These are phyloP conservation scores for Pestalotiopsis sp. DNA, from an alignment of 2,329 filamentous ascomycete species.

Conservation along the genomic window DNA sequence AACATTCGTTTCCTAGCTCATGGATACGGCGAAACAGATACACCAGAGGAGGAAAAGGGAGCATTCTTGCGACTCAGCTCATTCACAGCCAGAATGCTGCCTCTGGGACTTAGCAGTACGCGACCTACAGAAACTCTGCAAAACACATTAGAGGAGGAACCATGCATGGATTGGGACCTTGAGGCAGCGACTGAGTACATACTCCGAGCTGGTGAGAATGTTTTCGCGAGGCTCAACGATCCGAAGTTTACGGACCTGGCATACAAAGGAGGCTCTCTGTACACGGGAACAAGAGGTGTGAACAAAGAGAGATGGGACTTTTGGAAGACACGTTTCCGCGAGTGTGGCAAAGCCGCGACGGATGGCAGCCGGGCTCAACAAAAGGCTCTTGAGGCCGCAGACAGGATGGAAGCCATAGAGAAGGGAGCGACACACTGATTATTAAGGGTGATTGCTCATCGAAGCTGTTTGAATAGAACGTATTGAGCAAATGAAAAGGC, in stretches of 20 bases:
- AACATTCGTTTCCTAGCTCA: too few relatives aligned
- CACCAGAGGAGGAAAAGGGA: too few relatives aligned
- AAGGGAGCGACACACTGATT: neutral
- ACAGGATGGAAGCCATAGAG: neutral
- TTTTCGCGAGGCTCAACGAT: neutral
- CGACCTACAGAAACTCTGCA: neutral
- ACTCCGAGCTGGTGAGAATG: neutral
- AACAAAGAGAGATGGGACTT: neutral
- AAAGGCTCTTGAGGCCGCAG: neutral
- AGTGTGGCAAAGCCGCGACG: neutral
- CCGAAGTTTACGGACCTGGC: neutral
- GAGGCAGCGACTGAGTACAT: neutral
- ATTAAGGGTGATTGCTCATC: neutral
- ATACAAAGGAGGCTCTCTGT: neutral
- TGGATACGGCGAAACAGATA: too few relatives aligned
- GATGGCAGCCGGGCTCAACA: neutral
- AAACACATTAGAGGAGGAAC: neutral
- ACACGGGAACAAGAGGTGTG: neutral
- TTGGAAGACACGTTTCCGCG: neutral
- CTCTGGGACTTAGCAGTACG: neutral
- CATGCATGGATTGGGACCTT: neutral
- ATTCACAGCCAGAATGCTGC: neutral
- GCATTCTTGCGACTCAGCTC: neutral
- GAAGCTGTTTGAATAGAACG: too few relatives aligned
- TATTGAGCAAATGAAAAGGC: too few relatives aligned